Conservation (phyloP, 1,139 yeast species). For the Protomyces inundatus region DNA sequence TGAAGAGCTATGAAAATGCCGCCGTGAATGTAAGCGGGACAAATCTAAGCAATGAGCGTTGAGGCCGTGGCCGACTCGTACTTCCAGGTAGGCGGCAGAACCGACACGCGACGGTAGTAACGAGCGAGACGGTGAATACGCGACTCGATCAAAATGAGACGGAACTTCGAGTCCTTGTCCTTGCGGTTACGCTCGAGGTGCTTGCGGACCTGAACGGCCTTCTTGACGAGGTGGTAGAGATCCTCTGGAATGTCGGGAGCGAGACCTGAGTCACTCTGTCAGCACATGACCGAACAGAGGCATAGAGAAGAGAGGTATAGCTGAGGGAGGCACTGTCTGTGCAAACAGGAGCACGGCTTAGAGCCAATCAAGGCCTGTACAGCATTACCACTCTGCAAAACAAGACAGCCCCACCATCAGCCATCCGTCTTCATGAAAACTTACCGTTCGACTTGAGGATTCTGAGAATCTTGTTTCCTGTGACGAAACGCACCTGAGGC, state of each 20-base stretch:
- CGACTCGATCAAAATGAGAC: constrained; percentile 99
- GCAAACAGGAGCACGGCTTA: not conserved
- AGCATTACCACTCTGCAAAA: not conserved
- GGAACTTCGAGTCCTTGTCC: constrained; percentile 99
- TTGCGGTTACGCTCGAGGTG: constrained; percentile 99
- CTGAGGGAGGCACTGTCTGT: not conserved
- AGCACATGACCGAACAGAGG: constrained; percentile 43
- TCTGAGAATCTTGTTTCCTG: constrained; percentile 95
- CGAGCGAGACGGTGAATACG: constrained; percentile 99
- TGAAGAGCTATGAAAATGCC: no score
- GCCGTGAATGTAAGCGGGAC: not conserved
- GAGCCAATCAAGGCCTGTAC: not conserved
- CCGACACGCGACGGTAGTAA: constrained; percentile 28
- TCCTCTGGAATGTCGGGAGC: constrained; percentile 99
- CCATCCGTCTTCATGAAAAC: constrained; percentile 29
- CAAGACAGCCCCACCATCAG: not conserved
- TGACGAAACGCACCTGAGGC: constrained; percentile 92
- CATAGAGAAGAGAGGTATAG: constrained; percentile 31
- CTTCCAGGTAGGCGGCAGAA: constrained; percentile 30
- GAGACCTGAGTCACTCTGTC: constrained; percentile 50
- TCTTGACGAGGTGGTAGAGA: constrained; percentile 97
- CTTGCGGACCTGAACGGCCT: constrained; percentile 99
- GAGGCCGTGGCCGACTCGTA: constrained; percentile 99
- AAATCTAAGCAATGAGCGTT: constrained; percentile 85
- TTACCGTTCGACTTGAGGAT: constrained; percentile 96